Base-by-base conservation (phyloP, 106 monocot genomes). In the Dendrobium catenatum region DNA sequence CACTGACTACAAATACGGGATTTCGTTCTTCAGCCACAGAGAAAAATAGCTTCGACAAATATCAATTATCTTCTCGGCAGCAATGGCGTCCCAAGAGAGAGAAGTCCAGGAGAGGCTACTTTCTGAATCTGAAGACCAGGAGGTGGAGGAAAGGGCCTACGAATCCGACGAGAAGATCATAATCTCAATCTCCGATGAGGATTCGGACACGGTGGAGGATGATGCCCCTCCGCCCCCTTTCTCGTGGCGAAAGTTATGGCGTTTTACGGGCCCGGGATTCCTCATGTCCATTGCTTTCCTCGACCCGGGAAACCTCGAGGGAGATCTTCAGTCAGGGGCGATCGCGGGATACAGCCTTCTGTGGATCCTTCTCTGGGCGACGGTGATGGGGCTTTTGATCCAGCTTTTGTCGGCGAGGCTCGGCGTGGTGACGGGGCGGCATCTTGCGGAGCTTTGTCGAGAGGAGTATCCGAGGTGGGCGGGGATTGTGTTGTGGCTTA, bases 261-360 rank as follows among this genome's bases (percentile, higher is more conserved):
- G 87, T 8, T 93, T 93, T 82, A 90, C 85, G 4, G 93, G 93
- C 6, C 90, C 90, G 9, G 93, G 93, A 55, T 91, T 93, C 79
- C 82, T 93, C 40, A 91, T 93, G 93, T 87, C 88, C 87, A 93
- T 93, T 58, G 90, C 85, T 73, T 93, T 93, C 85, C 72, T 93
- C 19, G 90, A 93, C 70, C 93, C 93, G 26, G 93, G 93, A 29
- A 93, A 93, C 78, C 82, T 93, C 18, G 90, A 93, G 77, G 93
- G 90, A 6, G 90, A 93, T 49, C 93, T 93, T 42, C 93, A 93
- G 79, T 82, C 93, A 0, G 93, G 93, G n/a, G 93, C 93, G 64
- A 84, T 84, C 76, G 93, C 93, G 4, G 93, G 93, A 20, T 83
- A 88, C 83, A 85, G 90, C 18, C 82, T 93, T 54, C 85, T 90